Base-by-base conservation (phyloP, 148 eudicot genomes). In the Rhododendron kiyosumense region DNA sequence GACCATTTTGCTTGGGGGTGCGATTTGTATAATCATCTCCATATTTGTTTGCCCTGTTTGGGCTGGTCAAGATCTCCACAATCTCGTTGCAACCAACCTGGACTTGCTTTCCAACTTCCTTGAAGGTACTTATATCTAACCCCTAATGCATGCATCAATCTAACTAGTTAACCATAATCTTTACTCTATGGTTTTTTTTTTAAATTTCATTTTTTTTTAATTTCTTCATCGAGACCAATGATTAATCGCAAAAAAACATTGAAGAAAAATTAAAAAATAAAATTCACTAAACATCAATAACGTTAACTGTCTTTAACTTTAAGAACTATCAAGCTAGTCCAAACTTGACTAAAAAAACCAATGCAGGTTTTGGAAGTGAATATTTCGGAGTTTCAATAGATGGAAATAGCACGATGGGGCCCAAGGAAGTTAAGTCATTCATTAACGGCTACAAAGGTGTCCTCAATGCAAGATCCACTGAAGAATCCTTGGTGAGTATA, bases 61-160 rank as follows among this genome's bases (percentile, higher is more conserved):
- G 94, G 93, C 93, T 49, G 94, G 94, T 15, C 85, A 90, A 32
- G 93, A 93, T 61, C 93, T 93, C 85, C 95, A 91, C 79, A 87
- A 77, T 18, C 91, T 88, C 26, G 82, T 87, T 22, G 84, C 87
- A 22, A 3, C 9, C 3, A 90, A 93, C 26, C 75, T 93, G 1
- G 90, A 87, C 34, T 91, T 89, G 81, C 88, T 92, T 49, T 90
- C 90, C 0, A 76, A 8, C 4, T 89, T 92, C 79, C 81, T 93
- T 78, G 88, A 92, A 92, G 96, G 96, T 93, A 89, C 54, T 9
- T 13, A 45, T 26, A 45, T 12, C 4, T 24, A 30, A 46, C 49
- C 49, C 46, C 46, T 45, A 45, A 45, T 7, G 8, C 46, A 45
- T 45, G 46, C 9, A 43, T 43, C 8, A 43, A 45, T 45, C 46